Conservation (phyloP, 1,284 basidiomycete genomes). For the Fomitopsis palustris region DNA sequence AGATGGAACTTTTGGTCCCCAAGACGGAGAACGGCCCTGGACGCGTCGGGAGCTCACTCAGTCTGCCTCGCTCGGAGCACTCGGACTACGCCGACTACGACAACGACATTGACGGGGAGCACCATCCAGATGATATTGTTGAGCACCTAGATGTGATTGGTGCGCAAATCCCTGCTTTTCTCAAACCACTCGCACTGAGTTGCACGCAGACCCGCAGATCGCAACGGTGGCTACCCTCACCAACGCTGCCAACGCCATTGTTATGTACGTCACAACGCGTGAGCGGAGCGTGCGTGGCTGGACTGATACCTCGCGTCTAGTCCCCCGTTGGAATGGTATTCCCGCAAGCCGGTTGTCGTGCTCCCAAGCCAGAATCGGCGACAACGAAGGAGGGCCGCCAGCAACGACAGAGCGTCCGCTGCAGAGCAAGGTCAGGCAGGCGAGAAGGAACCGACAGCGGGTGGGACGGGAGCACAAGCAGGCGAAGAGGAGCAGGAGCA, state of each 20-base stretch:
- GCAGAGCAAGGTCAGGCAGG: constrained; percentile 29
- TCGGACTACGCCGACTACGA: not conserved
- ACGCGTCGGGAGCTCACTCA: constrained; percentile 42
- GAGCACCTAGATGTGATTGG: constrained; percentile 79
- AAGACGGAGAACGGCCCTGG: constrained; percentile 29
- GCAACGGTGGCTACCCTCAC: constrained; percentile 67
- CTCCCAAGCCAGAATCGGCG: constrained; percentile 33
- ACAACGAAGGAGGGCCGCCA: constrained; percentile 13
- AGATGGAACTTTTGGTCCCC: constrained; percentile 30
- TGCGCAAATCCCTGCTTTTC: constrained; percentile 22
- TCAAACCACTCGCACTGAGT: not conserved
- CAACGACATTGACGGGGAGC: constrained; percentile 23
- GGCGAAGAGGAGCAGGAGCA: constrained; percentile 28
- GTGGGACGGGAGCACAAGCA: too few relatives aligned
- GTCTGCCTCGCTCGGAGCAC: constrained; percentile 26
- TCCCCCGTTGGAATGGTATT: constrained; percentile 67
- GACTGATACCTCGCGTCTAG: constrained; percentile 27
- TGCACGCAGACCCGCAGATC: constrained; percentile 60
- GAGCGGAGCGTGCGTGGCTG: not conserved
- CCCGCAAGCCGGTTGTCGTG: constrained; percentile 62
- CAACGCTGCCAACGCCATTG: constrained; percentile 76
- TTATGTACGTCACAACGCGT: constrained; percentile 43
- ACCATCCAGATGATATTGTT: constrained; percentile 71
- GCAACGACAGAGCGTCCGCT: constrained; percentile 17
- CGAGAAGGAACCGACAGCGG: not conserved